These are phyloP conservation scores for Thielaviopsis cerberus DNA, from an alignment of 2,329 filamentous ascomycete species.

Conservation along the genomic window DNA sequence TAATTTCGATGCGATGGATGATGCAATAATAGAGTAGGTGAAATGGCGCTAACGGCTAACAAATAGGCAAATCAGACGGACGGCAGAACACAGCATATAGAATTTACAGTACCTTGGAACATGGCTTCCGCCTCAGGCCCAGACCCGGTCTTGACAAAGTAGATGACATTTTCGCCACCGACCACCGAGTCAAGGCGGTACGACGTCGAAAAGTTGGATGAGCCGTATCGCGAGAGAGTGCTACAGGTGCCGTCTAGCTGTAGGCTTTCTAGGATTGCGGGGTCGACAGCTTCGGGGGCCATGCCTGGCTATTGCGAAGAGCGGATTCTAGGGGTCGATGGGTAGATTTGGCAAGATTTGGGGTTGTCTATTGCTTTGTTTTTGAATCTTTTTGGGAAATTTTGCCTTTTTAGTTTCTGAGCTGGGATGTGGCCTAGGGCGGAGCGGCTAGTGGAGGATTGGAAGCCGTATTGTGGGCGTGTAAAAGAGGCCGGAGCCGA, in stretches of 20 bases:
- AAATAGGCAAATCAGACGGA: constrained; percentile 5
- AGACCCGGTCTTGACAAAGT: constrained; percentile 54
- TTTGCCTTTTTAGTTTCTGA: not conserved
- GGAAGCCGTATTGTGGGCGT: too few relatives aligned
- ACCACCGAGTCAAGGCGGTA: constrained; percentile 33
- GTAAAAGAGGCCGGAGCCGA: too few relatives aligned
- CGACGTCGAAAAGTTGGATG: constrained; percentile 50
- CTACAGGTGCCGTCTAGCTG: constrained; percentile 35
- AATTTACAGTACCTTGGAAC: constrained; percentile 43
- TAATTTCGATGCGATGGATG: too few relatives aligned
- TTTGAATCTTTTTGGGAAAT: not conserved
- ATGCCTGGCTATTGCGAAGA: constrained; percentile 1
- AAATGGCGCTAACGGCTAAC: not conserved
- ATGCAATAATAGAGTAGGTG: not conserved
- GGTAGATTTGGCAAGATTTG: too few relatives aligned
- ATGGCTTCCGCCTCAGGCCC: constrained; percentile 43
- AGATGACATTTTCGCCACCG: constrained; percentile 33
- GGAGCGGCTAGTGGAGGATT: not conserved
- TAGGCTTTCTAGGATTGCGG: constrained; percentile 42
- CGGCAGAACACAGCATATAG: not conserved
- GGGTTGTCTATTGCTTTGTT: not conserved
- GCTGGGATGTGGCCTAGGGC: not conserved
- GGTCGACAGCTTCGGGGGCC: constrained; percentile 29
- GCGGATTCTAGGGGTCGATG: too few relatives aligned
- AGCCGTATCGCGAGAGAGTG: constrained; percentile 40